Percentiles rank a stretch among this genome's conserved stretches.
Evolutionary conservation across 805 yeast species (phyloP).

Genomic region (Torulaspora maleeae): DNA sequence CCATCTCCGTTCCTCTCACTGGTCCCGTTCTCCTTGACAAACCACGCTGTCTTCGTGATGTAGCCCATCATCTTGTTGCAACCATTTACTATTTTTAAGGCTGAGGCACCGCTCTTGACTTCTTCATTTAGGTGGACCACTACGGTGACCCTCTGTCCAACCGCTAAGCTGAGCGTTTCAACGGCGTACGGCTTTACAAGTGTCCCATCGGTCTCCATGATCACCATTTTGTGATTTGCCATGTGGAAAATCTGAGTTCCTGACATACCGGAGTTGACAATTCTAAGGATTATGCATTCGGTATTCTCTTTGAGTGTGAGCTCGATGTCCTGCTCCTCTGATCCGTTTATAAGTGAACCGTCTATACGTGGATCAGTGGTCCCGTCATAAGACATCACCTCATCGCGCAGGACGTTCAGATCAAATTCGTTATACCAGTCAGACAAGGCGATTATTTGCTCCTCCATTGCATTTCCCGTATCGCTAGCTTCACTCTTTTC

Average conservation of each 20-base stretch:
- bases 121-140: constrained; percentile 46
- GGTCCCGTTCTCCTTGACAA: constrained; percentile 19
- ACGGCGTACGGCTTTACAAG: constrained; percentile 47
- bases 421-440: constrained; percentile 56
- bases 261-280: constrained; percentile 54
- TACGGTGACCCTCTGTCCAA: constrained; percentile 74
- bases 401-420: constrained; percentile 38
- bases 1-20: constrained; percentile 33
- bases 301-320: constrained; percentile 41
- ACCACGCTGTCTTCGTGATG: constrained; percentile 34
- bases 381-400: constrained; percentile 23
- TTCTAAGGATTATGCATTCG: constrained; percentile 43
- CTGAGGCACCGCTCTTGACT: constrained; percentile 36
- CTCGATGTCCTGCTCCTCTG: constrained; percentile 10
- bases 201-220: constrained; percentile 59
- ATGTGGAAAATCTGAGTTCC: constrained; percentile 52
- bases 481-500: neutral
- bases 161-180: constrained; percentile 51
- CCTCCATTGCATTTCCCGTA: constrained; percentile 36
- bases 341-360: constrained; percentile 28
- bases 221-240: constrained; percentile 48
- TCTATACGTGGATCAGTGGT: constrained; percentile 28
- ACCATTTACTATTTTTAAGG: constrained; percentile 42
- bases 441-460: constrained; percentile 47
- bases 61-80: constrained; percentile 50